Evolutionary conservation across 768 basidiomycete species (phyloP), one percentile per base, ranked within the genome.

Genomic region (Pulveroboletus sp.): DNA sequence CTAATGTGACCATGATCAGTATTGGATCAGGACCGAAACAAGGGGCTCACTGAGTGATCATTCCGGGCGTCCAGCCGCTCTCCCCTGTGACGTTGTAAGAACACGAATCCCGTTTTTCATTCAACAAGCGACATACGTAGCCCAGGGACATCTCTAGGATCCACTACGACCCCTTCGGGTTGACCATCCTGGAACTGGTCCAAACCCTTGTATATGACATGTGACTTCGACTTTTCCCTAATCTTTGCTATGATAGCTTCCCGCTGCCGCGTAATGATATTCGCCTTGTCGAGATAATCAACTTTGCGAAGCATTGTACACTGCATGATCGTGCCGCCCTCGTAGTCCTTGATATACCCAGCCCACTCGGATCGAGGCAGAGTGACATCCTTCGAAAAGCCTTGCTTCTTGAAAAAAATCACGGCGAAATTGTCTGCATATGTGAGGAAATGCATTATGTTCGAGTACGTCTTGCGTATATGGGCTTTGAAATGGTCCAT

Each of bases 391-490:
- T 98, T 98, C 6, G 92, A 89, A 69, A 99, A 99, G 0, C 96
- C 96, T 73, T 98, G 96, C 66, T 98, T 99, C 67, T 93, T 93
- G 76, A 99, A 98, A 70, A 97, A 99, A 4, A 96, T 95, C 32
- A 98, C 93, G 16, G 96, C 96, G 64, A 92, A 99, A 68, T 98
- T 98, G 71, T 99, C 96, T 40, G 96, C 96, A 63, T 98, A 99
- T 4, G 96, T 97, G 29, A 99, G 76, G 71, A 97, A 98, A 68
- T 96, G 83, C 79, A 86, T 83, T 82, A 97, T 90, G 35, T 79
- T 79, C 0, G 92, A 88, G 63, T 93, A 91, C 10, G 84, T 80
- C 51, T 78, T 75, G 53, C 85, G 83, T 56, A 97, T 86, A 68
- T 97, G 89, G 38, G 87, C 85, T 71, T 98, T 98, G 76, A 93